A percentile compares a stretch with the other conserved stretches of the same genome.
These are phyloP conservation scores for Blastomyces gilchristii DNA, from an alignment of 2,329 filamentous ascomycete genomes.

Conservation along the genomic window DNA sequence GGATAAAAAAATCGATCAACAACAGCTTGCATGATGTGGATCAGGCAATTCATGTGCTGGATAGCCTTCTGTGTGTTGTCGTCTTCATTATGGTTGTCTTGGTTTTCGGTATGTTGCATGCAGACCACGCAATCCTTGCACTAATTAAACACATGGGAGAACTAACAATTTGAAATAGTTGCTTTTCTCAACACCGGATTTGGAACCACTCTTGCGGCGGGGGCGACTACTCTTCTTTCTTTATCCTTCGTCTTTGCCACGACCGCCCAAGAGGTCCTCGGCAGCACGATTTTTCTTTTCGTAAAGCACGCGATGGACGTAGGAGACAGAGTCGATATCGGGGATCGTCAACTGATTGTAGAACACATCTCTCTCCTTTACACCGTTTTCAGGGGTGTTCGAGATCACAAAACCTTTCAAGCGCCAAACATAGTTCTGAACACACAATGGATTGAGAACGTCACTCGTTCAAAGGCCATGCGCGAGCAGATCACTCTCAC, in stretches of 20 bases:
- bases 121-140: slow-evolving; percentile 14
- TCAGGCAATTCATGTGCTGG: slow-evolving; percentile 82
- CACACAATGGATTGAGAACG: slow-evolving; percentile 88
- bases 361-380: slow-evolving; percentile 92
- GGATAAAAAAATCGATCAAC: slow-evolving; percentile 76
- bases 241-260: slow-evolving; percentile 94
- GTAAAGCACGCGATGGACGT: slow-evolving; percentile 98
- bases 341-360: slow-evolving; percentile 59
- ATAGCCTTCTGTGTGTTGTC: slow-evolving; percentile 72
- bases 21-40: slow-evolving; percentile 97
- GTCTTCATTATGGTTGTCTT: slow-evolving; percentile 73
- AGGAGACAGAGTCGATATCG: slow-evolving; percentile 82
- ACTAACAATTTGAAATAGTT: slow-evolving; percentile 39
- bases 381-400: slow-evolving; percentile 78
- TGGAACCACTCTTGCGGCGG: slow-evolving; percentile 73
- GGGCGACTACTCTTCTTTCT: slow-evolving; percentile 83
- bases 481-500: slow-evolving; percentile 70
- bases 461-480: slow-evolving; percentile 85
- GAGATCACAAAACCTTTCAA: slow-evolving; percentile 67
- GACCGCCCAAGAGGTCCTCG: slow-evolving; percentile 89
- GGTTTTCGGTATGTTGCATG: slow-evolving; percentile 56
- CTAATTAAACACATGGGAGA: slow-evolving; percentile 9
- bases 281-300: slow-evolving; percentile 96
- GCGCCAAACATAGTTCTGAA: slow-evolving; percentile 90
- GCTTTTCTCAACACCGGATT: slow-evolving; percentile 84